Percentiles rank a stretch among this genome's conserved stretches.
phyloP scores from a whole-genome alignment of 805 yeast genomes.

The Isabelozyma pseudorhagii region DNA sequence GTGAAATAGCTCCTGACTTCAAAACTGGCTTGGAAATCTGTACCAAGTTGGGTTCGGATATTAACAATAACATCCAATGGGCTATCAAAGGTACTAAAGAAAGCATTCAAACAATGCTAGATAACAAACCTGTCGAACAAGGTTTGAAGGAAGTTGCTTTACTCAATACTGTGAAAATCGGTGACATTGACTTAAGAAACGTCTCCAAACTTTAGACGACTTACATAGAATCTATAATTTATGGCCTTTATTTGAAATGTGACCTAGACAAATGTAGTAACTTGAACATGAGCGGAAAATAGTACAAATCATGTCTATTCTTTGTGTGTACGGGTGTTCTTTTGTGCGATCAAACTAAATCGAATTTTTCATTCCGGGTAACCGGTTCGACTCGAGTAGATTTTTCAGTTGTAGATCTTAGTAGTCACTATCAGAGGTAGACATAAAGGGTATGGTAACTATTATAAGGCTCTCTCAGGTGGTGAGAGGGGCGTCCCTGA shows the following conservation, averaged over 20 bases:
- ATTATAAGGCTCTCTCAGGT: neutral
- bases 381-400: neutral
- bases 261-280: too few relatives aligned
- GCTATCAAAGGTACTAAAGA: conserved; percentile 66
- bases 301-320: too few relatives aligned
- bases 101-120: conserved; percentile 40
- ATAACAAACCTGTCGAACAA: conserved; percentile 26
- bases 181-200: conserved; percentile 2
- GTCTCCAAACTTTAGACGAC: neutral
- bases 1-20: conserved; percentile 42
- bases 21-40: conserved; percentile 50
- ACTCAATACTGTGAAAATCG: conserved; percentile 43
- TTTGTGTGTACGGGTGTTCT: conserved; percentile 3
- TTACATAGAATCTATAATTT: neutral
- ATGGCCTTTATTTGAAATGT: neutral
- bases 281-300: too few relatives aligned
- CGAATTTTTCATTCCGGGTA: conserved; percentile 1
- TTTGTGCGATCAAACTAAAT: neutral
- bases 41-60: conserved; percentile 44
- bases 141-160: conserved; percentile 54
- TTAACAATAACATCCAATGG: conserved; percentile 49
- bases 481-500: neutral
- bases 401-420: neutral
- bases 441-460: neutral
- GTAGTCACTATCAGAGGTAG: neutral